A percentile compares a stretch with the other conserved stretches of the same genome.
Conservation (phyloP, 768 basidiomycete genomes). For the Roridomyces roridus region DNA sequence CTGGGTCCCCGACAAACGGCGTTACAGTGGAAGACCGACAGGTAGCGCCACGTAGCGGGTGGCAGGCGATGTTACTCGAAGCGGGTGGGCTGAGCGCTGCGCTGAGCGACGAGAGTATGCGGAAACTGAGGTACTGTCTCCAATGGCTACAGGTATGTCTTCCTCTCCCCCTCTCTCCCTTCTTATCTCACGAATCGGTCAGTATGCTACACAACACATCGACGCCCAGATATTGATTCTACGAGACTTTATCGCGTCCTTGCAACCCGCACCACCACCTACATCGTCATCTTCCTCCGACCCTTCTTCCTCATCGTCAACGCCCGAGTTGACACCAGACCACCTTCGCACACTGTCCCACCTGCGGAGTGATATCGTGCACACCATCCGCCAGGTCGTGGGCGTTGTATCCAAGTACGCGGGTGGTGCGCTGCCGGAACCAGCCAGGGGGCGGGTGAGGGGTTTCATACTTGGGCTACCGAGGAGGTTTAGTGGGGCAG, state of each 20-base stretch:
- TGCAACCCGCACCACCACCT: conserved; percentile 56
- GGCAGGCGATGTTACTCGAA: conserved; percentile 85
- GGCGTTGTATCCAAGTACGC: conserved; percentile 87
- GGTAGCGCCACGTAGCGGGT: conserved; percentile 76
- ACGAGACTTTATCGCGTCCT: conserved; percentile 79
- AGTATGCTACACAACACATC: conserved; percentile 90
- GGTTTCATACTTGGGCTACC: conserved; percentile 83
- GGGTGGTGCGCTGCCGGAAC: conserved; percentile 86
- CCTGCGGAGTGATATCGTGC: conserved; percentile 84
- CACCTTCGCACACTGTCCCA: conserved; percentile 74
- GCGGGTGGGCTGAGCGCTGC: conserved; percentile 91
- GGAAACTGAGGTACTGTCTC: conserved; percentile 82
- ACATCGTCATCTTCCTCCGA: conserved; percentile 21
- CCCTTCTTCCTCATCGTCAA: conserved; percentile 33
- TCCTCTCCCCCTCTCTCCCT: no score
- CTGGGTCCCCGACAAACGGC: no score
- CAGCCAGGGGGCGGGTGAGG: conserved; percentile 73
- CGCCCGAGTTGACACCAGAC: conserved; percentile 39
- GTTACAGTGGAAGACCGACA: conserved; percentile 49
- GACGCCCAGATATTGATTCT: conserved; percentile 87
- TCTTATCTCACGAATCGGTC: background rate
- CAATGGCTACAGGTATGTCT: conserved; percentile 81
- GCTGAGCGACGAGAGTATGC: conserved; percentile 90
- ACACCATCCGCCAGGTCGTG: conserved; percentile 88
- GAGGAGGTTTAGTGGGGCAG: conserved; percentile 27